Conservation (phyloP, 2,329 filamentous ascomycete genomes). For the Alternaria hordeiaustralica region DNA sequence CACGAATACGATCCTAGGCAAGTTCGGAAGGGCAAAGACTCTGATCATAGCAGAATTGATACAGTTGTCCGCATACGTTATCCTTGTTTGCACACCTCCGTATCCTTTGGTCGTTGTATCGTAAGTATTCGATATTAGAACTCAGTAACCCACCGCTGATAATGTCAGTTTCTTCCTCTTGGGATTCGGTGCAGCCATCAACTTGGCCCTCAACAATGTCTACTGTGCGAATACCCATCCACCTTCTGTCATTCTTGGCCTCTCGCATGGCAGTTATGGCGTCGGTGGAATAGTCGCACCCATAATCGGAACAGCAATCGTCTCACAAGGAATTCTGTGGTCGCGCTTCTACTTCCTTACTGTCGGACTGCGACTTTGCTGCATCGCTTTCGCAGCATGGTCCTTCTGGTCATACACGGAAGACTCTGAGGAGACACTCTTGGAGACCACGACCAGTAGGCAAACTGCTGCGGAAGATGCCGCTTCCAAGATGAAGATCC, state of each 20-base stretch:
- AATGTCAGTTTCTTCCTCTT: slow-evolving; percentile 68
- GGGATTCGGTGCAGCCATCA: slow-evolving; percentile 59
- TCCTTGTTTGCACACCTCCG: slow-evolving; percentile 71
- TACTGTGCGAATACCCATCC: slow-evolving; percentile 62
- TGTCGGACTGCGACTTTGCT: slow-evolving; percentile 64
- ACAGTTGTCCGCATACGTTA: slow-evolving; percentile 67
- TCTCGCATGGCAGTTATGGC: slow-evolving; percentile 69
- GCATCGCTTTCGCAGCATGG: slow-evolving; percentile 67
- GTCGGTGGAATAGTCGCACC: slow-evolving; percentile 65
- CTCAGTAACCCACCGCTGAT: slow-evolving; percentile 13
- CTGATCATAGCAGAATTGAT: slow-evolving; percentile 65
- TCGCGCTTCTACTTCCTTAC: slow-evolving; percentile 75
- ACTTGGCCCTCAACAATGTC: slow-evolving; percentile 63
- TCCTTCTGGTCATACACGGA: slow-evolving; percentile 73
- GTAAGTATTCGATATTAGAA: slow-evolving; percentile 27
- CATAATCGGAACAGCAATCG: slow-evolving; percentile 76
- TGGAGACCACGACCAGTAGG: slow-evolving; percentile 53
- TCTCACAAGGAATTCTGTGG: slow-evolving; percentile 68
- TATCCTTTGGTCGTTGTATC: slow-evolving; percentile 69
- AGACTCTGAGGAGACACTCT: slow-evolving; percentile 58
- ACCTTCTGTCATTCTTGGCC: slow-evolving; percentile 62
- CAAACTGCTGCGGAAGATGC: slow-evolving; percentile 46
- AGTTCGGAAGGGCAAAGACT: slow-evolving; percentile 69
- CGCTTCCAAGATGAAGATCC: slow-evolving; percentile 56
- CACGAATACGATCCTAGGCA: slow-evolving; percentile 67